Percentiles rank a stretch among this genome's conserved stretches.
These are phyloP conservation scores for Hyphodiscus sp. DNA, from an alignment of 2,329 filamentous ascomycete genomes.

Conservation along the genomic window DNA sequence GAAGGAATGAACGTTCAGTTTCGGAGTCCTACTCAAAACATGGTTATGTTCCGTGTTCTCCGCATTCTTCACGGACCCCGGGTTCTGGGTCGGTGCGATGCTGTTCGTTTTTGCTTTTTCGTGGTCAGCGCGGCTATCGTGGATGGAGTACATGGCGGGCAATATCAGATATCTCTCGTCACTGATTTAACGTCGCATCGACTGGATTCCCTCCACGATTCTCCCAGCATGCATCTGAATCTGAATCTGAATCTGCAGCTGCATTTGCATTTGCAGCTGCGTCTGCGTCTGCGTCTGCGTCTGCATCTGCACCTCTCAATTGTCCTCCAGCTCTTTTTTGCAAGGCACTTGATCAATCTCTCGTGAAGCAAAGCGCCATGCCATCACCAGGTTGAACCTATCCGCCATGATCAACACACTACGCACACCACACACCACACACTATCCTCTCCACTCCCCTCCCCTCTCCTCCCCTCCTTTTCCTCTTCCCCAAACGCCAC, in stretches of 20 bases:
- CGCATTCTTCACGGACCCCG: conserved; percentile 1
- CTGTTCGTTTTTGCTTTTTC: not conserved
- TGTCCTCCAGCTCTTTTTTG: no score
- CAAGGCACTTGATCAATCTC: no score
- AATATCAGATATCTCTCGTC: no score
- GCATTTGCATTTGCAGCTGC: no score
- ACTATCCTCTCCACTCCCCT: not conserved
- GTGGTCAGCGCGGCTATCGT: not conserved
- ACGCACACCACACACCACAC: not conserved
- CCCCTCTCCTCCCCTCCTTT: no score
- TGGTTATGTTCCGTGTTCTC: not conserved
- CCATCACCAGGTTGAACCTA: not conserved
- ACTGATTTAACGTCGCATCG: not conserved
- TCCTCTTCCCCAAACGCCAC: no score
- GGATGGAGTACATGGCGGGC: no score
- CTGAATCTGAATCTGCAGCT: no score
- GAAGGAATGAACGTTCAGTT: no score
- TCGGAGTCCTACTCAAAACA: not conserved
- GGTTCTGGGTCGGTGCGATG: not conserved
- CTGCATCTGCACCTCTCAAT: no score
- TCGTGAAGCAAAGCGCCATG: not conserved
- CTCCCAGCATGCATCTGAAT: not conserved
- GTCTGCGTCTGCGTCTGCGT: no score
- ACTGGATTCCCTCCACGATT: not conserved
- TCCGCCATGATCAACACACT: not conserved